Conservation (phyloP, 768 basidiomycete genomes). For the Fistulinella prunicolor region DNA sequence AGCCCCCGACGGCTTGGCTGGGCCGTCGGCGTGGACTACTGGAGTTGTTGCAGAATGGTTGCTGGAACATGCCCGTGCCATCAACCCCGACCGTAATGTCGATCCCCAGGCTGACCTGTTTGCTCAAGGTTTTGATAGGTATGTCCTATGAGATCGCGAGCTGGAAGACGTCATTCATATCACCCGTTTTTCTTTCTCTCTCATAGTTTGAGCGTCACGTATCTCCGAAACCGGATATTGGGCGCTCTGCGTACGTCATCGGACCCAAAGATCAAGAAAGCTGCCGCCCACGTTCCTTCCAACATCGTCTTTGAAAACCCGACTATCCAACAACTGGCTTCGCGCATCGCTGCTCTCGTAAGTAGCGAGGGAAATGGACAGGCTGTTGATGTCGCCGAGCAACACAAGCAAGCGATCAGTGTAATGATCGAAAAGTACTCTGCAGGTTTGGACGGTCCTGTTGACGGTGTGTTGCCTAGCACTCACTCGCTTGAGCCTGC, state of each 20-base stretch:
- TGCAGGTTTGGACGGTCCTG: too few relatives aligned
- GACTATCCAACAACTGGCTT: slow-evolving; percentile 36
- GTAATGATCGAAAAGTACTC: slow-evolving; percentile 42
- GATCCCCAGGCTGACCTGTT: slow-evolving; percentile 26
- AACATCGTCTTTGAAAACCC: slow-evolving; percentile 40
- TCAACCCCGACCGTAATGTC: slow-evolving; percentile 5
- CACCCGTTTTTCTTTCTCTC: neutral
- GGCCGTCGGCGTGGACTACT: slow-evolving; percentile 26
- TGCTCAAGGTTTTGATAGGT: slow-evolving; percentile 40
- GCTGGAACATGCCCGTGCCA: slow-evolving; percentile 18
- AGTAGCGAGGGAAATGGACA: neutral
- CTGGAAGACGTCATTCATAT: neutral
- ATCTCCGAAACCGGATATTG: slow-evolving; percentile 23
- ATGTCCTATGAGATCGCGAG: neutral
- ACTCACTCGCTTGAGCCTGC: slow-evolving; percentile 7
- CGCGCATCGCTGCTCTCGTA: slow-evolving; percentile 14
- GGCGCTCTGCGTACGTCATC: slow-evolving; percentile 30
- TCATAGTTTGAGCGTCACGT: slow-evolving; percentile 30
- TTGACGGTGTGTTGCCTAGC: slow-evolving; percentile 8
- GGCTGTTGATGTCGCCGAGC: neutral
- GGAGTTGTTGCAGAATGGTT: slow-evolving; percentile 27
- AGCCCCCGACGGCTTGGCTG: slow-evolving; percentile 17
- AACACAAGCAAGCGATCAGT: slow-evolving; percentile 28
- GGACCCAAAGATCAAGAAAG: slow-evolving; percentile 24
- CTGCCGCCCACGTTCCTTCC: slow-evolving; percentile 24